Base-by-base conservation (phyloP, 257 asterid genomes). In the Plantago elongata region DNA sequence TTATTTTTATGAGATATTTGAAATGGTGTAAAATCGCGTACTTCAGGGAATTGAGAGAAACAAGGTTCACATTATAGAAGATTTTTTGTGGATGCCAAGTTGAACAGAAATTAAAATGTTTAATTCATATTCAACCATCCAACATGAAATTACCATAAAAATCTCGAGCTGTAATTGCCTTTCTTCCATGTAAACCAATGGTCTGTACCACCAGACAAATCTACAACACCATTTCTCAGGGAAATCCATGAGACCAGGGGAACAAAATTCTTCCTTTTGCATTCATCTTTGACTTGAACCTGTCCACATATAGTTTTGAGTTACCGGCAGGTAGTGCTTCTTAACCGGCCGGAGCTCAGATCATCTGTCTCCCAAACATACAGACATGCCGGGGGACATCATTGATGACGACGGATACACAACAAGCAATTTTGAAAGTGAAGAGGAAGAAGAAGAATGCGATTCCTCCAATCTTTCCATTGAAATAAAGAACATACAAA, bases 301-400 rank as follows among this genome's bases (percentile, higher is more conserved):
- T 29, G 37, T 38, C 71, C 4, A 4, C 40, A 29, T 54, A 37
- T 54, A 47, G 64, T 71, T 17, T 29, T 48, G 73, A 51, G 46
- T 67, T 61, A 13, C 75, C 67, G 71, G 72, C 69, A 63, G 40
- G 3, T 4, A 7, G 74, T 54, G 49, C 71, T 71, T 75, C 75
- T 29, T 64, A 43, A 48, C 71, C 70, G 65, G 78, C 71, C 80
- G 75, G 77, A 48, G 72, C 65, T 71, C 76, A 30, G 47, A 50
- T 22, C 27, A 22, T 2, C 68, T n/a, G 11, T 1, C 71, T 67
- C 27, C 46, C 52, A 17, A 34, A 5, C 8, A 34, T 34, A 43
- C 0, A 51, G 62, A 45, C 13, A 77, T 79, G 84, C 70, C 44
- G 40, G 87, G 76, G 45, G 76, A 71, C 54, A 58, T 9, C 10